Base-by-base conservation (phyloP, 78 protist genomes). In the Mantamonas sphyraenae region DNA sequence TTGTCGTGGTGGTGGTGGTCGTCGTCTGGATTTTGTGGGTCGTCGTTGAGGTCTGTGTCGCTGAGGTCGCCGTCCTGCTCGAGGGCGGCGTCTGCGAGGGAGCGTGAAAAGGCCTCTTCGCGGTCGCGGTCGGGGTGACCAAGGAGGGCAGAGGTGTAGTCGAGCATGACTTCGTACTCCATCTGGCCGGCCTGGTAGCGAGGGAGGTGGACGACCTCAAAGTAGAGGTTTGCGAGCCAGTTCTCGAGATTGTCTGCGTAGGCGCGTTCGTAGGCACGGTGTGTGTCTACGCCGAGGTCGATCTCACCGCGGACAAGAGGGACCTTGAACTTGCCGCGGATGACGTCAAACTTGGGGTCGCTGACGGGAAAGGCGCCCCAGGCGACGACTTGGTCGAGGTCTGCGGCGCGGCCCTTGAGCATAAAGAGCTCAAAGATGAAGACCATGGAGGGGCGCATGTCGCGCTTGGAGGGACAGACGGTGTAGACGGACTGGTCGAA, bases 301-400 rank as follows among this genome's bases (percentile, higher is more conserved):
- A 40, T 9, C 24, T 30, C 56, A 35, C 81, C 83, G 5, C 64
- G 53, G 37, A 69, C 26, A 37, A 77, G 0, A 3, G 83, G 76
- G 28, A 40, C 3, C 50, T 42, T 57, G 70, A 61, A 69, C 58
- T 38, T 33, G 20, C 83, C 83, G 33, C 51, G 22, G 47, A 77
- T 40, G 19, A 69, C 40, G 35, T 30, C 10, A 31, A 77, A 63
- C 19, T 35, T 26, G 33, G 56, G 10, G 70, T 77, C 30, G 56
- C 20, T 1, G 19, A 59, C 10, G 24, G 83, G 83, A 26, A 77
- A 67, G 14, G 62, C 83, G 37, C 72, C 70, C 83, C 83, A 77
- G 22, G 51, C 83, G 55, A 77, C 69, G 30, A 38, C 65, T 19
- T 24, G 4, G 55, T 64, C 68, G 9, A 43, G 12, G 3, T 38